Conservation (phyloP, 345 rosid species). For the Viola odorata region DNA sequence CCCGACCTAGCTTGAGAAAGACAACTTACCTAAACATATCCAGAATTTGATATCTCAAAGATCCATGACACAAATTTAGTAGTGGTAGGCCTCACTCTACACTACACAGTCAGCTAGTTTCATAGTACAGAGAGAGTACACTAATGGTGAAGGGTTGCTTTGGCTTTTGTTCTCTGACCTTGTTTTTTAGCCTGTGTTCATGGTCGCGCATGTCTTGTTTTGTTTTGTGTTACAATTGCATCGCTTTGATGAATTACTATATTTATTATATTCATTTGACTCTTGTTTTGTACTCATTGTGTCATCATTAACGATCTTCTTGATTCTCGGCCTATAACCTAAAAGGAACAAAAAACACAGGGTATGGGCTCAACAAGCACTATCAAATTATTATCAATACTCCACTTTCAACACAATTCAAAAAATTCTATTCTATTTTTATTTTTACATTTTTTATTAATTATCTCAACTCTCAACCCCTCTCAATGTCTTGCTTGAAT, state of each 20-base stretch:
- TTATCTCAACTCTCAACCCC: not conserved
- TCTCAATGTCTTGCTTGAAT: too few relatives aligned
- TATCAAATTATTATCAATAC: not conserved
- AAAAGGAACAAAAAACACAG: conserved; percentile 5
- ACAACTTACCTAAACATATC: too few relatives aligned
- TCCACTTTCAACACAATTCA: not conserved
- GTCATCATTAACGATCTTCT: conserved; percentile 31
- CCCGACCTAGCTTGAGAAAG: too few relatives aligned
- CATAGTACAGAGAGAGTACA: not conserved
- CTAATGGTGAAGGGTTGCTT: not conserved
- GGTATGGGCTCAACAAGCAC: conserved; percentile 26
- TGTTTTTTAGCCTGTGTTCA: conserved; percentile 17
- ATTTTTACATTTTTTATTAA: too few relatives aligned
- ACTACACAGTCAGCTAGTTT: not conserved
- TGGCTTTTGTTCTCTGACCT: conserved; percentile 6
- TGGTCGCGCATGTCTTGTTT: conserved; percentile 16
- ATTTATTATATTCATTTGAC: conserved; percentile 22
- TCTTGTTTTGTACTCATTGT: conserved; percentile 42
- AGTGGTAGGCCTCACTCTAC: too few relatives aligned
- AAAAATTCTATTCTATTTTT: not conserved
- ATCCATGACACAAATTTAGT: too few relatives aligned
- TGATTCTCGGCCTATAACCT: conserved; percentile 8
- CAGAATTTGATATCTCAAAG: too few relatives aligned
- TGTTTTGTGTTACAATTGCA: conserved; percentile 8
- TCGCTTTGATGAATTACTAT: not conserved